phyloP scores from a whole-genome alignment of 78 protist species.

The Andalucia godoyi region DNA sequence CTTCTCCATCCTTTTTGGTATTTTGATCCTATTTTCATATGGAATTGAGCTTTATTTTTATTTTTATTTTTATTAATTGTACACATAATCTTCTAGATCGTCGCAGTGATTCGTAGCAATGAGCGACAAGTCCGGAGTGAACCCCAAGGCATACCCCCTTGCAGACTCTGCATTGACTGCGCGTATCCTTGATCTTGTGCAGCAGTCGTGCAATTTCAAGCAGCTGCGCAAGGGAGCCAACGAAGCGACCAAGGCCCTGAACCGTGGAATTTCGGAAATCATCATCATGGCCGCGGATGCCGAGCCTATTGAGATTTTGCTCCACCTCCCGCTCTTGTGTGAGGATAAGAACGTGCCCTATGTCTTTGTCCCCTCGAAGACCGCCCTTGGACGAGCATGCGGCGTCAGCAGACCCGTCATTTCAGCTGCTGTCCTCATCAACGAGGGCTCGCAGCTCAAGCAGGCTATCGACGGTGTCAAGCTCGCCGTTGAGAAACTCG shows the following conservation, averaged over 20 bases:
- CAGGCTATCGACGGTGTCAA: constrained; percentile 60
- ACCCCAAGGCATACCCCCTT: constrained; percentile 91
- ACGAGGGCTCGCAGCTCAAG: constrained; percentile 76
- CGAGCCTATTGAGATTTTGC: constrained; percentile 95
- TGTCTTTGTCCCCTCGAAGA: constrained; percentile 87
- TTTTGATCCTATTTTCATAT: no score
- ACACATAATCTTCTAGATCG: no score
- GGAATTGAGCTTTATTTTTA: no score
- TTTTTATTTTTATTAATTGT: no score
- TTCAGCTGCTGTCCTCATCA: constrained; percentile 68
- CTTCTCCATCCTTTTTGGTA: no score
- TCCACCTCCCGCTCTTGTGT: constrained; percentile 96
- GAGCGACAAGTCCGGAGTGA: no score
- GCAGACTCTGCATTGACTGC: constrained; percentile 71
- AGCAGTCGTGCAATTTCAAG: constrained; percentile 70
- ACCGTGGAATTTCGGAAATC: constrained; percentile 86
- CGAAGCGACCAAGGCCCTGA: constrained; percentile 96
- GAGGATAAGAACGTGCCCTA: constrained; percentile 98
- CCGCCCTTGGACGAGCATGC: constrained; percentile 94
- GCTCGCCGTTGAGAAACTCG: constrained; percentile 67
- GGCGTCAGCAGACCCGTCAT: constrained; percentile 92
- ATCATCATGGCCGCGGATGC: constrained; percentile 96
- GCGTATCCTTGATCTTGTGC: constrained; percentile 80
- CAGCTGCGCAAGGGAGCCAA: constrained; percentile 96
- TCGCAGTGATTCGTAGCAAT: no score